Percentiles rank a stretch among this genome's conserved stretches.
phyloP scores from a whole-genome alignment of 2,329 filamentous ascomycete species.

The Corniculantispora saksenae region DNA sequence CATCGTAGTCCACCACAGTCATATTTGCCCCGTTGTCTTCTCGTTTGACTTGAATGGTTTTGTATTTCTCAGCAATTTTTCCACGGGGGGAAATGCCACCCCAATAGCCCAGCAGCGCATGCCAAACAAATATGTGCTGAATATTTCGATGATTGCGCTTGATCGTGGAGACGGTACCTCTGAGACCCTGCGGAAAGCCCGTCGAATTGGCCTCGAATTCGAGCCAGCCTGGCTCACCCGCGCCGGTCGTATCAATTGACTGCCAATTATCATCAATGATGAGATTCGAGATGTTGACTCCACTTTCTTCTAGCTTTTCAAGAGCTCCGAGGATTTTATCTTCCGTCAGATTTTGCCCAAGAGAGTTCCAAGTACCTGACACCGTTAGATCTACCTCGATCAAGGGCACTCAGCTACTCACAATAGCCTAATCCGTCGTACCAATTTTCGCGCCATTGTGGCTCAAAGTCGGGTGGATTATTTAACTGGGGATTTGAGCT shows the following conservation, averaged over 20 bases:
- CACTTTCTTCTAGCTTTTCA: constrained; percentile 66
- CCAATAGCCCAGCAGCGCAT: constrained; percentile 89
- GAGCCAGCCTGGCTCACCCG: constrained; percentile 64
- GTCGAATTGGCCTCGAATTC: constrained; percentile 82
- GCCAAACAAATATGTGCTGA: constrained; percentile 89
- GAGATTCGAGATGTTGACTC: constrained; percentile 78
- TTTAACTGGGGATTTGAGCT: constrained; percentile 31
- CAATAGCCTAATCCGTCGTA: constrained; percentile 93
- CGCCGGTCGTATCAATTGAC: constrained; percentile 55
- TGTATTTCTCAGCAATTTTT: constrained; percentile 74
- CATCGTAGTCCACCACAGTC: constrained; percentile 71
- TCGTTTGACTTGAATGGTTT: constrained; percentile 63
- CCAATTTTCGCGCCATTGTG: constrained; percentile 81
- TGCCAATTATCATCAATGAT: constrained; percentile 99
- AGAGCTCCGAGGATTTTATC: constrained; percentile 77
- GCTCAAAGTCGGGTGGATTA: constrained; percentile 46
- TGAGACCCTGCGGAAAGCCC: constrained; percentile 79
- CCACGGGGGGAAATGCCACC: constrained; percentile 79
- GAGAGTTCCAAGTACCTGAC: constrained; percentile 83
- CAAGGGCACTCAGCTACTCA: constrained; percentile 35
- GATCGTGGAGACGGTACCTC: constrained; percentile 68
- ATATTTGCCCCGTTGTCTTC: constrained; percentile 55
- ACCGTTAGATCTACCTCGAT: constrained; percentile 24
- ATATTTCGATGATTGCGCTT: constrained; percentile 70
- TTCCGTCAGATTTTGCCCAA: constrained; percentile 81